Evolutionary conservation across 2,329 filamentous ascomycete species (phyloP), one percentile per base, ranked within the genome.

Genomic region (Tolypocladium pustulatum): DNA sequence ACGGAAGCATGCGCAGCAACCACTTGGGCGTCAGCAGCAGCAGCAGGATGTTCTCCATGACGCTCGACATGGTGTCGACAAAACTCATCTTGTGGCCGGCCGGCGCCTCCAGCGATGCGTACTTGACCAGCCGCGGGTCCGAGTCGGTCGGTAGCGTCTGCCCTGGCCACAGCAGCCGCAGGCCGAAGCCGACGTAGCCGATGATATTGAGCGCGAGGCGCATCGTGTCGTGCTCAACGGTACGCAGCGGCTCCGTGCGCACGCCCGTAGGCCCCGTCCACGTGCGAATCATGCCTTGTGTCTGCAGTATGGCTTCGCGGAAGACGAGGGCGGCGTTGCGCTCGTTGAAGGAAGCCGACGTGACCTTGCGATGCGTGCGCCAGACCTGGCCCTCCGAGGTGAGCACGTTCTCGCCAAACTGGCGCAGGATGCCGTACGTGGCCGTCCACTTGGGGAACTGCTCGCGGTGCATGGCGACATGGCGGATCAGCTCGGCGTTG

Each of bases 261-360:
- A 61, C 56, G 2, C 59, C 65, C 1, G 43, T 59, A 41, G 60
- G 57, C 66, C 73, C 76, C 6, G 81, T 72, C 84, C 86, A 89
- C 54, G 78, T 76, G 40, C 72, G 69, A 36, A 89, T 66, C 81
- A 90, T 81, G 15, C 80, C 78, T 61, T 81, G 74, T 0, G 87
- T 81, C 73, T 92, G 88, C 12, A 66, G 63, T 27, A 88, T 75
- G 1, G 81, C 78, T 68, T 89, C 85, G 10, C 73, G 74, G 71
- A 86, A 90, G 1, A 89, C 84, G 32, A 89, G 69, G 17, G 79
- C 77, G 59, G 89, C 86, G 69, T 90, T 92, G 72, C 81, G 85
- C 74, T 93, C 89, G 59, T 87, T 90, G 71, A 93, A 92, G 4
- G 83, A 83, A 0, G 88, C 84, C 34, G 85, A 82, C 0, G 85